Base-by-base conservation (phyloP, 768 basidiomycete genomes). In the Tephrocybe sp. region DNA sequence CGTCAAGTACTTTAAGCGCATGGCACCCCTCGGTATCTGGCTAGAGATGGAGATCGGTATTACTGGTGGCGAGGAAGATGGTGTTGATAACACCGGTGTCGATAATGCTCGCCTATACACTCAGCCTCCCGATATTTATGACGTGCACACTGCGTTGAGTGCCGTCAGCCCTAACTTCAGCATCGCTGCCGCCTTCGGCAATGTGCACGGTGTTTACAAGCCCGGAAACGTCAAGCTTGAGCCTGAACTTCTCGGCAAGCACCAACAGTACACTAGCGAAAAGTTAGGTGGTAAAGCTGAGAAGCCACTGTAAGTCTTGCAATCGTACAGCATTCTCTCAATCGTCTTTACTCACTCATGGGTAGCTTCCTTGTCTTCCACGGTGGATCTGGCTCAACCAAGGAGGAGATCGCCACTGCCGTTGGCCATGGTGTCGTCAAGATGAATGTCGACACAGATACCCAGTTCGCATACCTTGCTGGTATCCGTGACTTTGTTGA, bases 31-130 rank as follows among this genome's bases (percentile, higher is more conserved):
- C 64, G 88, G 90, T 45, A 73, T 92, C 54, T 99, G 92, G 92
- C 92, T 99, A 69, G 97, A 99, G 82, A 99, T 99, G 97, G 97
- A 99, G 74, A 99, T 99, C 68, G 97, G 97, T 65, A 98, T 99
- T 72, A 99, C 97, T 45, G 97, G 97, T 64, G 97, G 97, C 62
- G 97, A 99, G 71, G 97, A 99, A 70, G 97, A 98, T 65, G 96
- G 97, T 67, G 97, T 99, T 43, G 96, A 99, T 75, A 99, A 99
- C 80, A 87, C 92, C 40, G 84, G 77, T 36, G 93, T 93, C 55
- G 97, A 99, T 75, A 99, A 98, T 73, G 76, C 85, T 40, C 80
- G 82, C 53, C 77, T 98, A 63, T 99, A 99, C 80, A 99, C 97
- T 22, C 97, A 99, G 70, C 95, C 97, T 34, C 87, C 92, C 62